phyloP scores from a whole-genome alignment of 2,329 filamentous ascomycete species.

The Aureobasidium sp. region DNA sequence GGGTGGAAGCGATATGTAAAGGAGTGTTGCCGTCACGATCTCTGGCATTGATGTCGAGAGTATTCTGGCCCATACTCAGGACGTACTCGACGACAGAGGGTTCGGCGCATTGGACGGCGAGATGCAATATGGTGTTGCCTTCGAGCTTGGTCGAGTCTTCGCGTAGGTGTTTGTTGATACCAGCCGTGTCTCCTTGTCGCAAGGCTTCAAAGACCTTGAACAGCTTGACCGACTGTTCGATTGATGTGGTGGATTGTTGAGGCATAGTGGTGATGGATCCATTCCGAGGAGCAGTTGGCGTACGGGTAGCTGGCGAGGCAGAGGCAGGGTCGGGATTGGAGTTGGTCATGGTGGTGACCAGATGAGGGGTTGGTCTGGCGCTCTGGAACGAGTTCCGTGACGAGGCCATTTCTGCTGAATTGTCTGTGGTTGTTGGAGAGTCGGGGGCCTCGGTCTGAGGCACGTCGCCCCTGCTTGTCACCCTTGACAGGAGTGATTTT shows the following conservation, averaged over 20 bases:
- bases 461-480: conserved; percentile 39
- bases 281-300: conserved; percentile 16
- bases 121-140: conserved; percentile 83
- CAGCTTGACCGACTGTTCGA: conserved; percentile 90
- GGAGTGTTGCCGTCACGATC: conserved; percentile 94
- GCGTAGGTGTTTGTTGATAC: conserved; percentile 77
- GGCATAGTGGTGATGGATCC: conserved; percentile 20
- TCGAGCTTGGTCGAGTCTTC: conserved; percentile 47
- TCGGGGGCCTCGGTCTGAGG: conserved; percentile 1
- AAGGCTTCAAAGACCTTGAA: conserved; percentile 92
- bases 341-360: conserved; percentile 29
- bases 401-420: not conserved
- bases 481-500: conserved; percentile 45
- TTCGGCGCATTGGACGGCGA: conserved; percentile 94
- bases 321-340: conserved; percentile 12
- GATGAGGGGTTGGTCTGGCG: conserved; percentile 15
- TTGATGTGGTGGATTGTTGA: conserved; percentile 30
- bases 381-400: not conserved
- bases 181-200: conserved; percentile 79
- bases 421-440: not conserved
- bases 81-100: conserved; percentile 88
- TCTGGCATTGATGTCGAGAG: conserved; percentile 74
- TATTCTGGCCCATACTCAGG: conserved; percentile 50
- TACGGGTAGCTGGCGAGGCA: not conserved
- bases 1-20: conserved; percentile 74